Percentiles rank a stretch among this genome's conserved stretches.
Conservation (phyloP, 2,329 filamentous ascomycete genomes). For the Talaromyces sp. region DNA sequence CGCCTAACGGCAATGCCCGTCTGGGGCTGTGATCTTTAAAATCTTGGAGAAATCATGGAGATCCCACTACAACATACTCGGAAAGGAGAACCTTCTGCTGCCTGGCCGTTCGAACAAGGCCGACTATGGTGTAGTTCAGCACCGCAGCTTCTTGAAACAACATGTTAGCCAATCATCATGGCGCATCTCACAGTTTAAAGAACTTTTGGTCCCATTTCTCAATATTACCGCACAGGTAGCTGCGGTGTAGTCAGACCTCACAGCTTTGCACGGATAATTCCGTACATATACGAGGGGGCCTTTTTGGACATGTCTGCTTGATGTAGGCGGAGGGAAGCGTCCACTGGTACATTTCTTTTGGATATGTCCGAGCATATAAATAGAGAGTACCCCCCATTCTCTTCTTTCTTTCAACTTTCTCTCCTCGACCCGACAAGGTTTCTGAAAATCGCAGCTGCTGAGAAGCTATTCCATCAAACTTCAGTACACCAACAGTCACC, state of each 20-base stretch:
- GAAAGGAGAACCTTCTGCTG: neutral
- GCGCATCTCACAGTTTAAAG: neutral
- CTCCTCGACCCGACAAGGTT: neutral
- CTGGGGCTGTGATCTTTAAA: neutral
- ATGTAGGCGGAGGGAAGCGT: neutral
- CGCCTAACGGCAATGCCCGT: neutral
- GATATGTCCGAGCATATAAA: neutral
- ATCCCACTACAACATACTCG: neutral
- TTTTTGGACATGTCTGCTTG: neutral
- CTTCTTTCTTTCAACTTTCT: neutral
- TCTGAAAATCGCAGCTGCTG: neutral
- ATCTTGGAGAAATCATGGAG: constrained; percentile 1
- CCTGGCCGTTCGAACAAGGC: neutral
- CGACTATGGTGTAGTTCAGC: neutral
- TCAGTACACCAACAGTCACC: neutral
- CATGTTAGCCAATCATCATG: neutral
- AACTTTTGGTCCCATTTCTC: neutral
- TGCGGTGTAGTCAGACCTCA: neutral
- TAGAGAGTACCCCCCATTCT: neutral
- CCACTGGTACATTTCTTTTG: neutral
- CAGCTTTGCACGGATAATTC: neutral
- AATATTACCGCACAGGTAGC: neutral
- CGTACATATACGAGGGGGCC: too few relatives aligned
- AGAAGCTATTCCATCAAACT: neutral
- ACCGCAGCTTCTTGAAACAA: neutral